Percentiles rank a stretch among this genome's conserved stretches.
Conservation (phyloP, 1,284 basidiomycete species). For the Pseudozyma sp. region DNA sequence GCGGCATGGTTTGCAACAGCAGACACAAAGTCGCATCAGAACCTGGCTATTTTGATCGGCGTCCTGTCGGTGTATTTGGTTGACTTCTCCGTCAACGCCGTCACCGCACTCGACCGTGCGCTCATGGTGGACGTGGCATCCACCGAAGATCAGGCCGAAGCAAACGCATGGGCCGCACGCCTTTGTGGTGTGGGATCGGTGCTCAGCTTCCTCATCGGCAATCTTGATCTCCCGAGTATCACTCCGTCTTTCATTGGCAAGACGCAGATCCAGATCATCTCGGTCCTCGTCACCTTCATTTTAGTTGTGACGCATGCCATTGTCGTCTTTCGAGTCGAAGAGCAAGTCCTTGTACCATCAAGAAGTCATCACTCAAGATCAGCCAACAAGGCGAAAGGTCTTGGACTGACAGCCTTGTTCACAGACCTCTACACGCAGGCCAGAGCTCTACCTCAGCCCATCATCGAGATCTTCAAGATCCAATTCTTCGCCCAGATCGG, state of each 20-base stretch:
- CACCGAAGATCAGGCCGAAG: constrained; percentile 80
- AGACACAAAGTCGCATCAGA: constrained; percentile 25
- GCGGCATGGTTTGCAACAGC: constrained; percentile 36
- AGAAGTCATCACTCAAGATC: background rate
- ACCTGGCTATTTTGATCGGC: constrained; percentile 80
- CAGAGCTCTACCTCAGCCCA: constrained; percentile 39
- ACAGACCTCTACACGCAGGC: constrained; percentile 45
- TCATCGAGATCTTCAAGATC: constrained; percentile 57
- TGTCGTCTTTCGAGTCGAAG: constrained; percentile 42
- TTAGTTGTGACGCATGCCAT: constrained; percentile 53
- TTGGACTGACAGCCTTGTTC: constrained; percentile 12
- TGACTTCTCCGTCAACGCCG: constrained; percentile 93
- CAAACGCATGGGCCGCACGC: constrained; percentile 93
- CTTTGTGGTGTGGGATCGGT: constrained; percentile 73
- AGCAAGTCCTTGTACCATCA: constrained; percentile 36
- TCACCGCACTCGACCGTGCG: constrained; percentile 85
- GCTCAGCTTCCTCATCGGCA: constrained; percentile 63
- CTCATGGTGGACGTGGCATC: constrained; percentile 77
- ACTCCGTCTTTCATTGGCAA: constrained; percentile 34
- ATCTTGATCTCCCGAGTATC: constrained; percentile 53
- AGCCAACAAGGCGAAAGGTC: constrained; percentile 4
- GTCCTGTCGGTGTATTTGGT: constrained; percentile 87
- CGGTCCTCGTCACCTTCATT: constrained; percentile 43
- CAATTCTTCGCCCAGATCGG: constrained; percentile 64
- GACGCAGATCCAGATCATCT: constrained; percentile 52